Evolutionary conservation across 2,329 filamentous ascomycete genomes (phyloP).

Genomic region (Paraphaeosphaeria sporulosa): DNA sequence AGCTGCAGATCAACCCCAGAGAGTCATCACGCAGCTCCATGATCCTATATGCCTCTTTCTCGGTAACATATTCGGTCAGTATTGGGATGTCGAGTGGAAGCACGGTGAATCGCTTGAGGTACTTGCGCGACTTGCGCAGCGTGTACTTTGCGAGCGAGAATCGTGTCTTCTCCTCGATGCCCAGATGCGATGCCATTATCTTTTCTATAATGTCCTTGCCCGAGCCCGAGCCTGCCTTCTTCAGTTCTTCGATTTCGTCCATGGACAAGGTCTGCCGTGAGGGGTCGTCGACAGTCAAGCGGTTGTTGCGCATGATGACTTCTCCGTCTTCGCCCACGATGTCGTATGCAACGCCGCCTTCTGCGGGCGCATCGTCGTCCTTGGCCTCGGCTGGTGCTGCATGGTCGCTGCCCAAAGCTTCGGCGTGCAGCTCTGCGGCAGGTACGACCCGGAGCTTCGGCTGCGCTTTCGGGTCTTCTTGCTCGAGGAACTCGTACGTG

Average conservation of each 20-base stretch:
- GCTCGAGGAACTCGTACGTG: conserved; percentile 88
- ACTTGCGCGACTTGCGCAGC: conserved; percentile 91
- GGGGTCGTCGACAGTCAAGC: conserved; percentile 68
- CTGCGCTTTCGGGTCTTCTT: conserved; percentile 67
- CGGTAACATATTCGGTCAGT: conserved; percentile 79
- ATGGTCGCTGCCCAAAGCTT: conserved; percentile 67
- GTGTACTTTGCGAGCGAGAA: conserved; percentile 97
- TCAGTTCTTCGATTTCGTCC: conserved; percentile 75
- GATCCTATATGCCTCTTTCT: conserved; percentile 81
- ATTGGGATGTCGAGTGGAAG: conserved; percentile 81
- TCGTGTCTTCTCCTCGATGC: conserved; percentile 90
- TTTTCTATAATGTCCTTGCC: conserved; percentile 93
- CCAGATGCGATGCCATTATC: conserved; percentile 86
- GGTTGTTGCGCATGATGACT: conserved; percentile 67
- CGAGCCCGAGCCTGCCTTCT: conserved; percentile 75
- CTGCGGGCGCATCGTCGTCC: conserved; percentile 37
- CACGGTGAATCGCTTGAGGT: conserved; percentile 85
- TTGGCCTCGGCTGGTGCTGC: conserved; percentile 51
- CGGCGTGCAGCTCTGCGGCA: conserved; percentile 82
- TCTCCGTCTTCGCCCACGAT: conserved; percentile 58
- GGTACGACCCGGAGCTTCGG: conserved; percentile 79
- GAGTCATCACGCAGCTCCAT: conserved; percentile 88
- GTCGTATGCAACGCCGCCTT: conserved; percentile 52
- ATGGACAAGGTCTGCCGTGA: conserved; percentile 77
- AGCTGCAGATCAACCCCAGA: conserved; percentile 81